These are phyloP conservation scores for Psilocybe subaeruginosa DNA, from an alignment of 768 basidiomycete genomes.

Conservation along the genomic window DNA sequence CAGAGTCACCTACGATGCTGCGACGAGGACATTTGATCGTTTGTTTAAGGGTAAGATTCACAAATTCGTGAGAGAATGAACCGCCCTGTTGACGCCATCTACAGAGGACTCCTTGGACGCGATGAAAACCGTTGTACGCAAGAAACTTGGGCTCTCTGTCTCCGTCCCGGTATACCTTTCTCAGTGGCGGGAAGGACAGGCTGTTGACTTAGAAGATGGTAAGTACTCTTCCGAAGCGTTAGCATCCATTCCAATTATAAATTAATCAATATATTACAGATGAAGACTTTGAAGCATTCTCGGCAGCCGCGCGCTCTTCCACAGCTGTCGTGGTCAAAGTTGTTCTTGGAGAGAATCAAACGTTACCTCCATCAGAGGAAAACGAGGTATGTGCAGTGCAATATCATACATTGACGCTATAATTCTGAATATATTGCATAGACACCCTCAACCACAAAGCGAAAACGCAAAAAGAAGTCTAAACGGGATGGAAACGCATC, in stretches of 20 bases:
- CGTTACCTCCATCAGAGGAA: neutral
- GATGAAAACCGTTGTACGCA: conserved; percentile 58
- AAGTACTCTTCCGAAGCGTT: conserved; percentile 17
- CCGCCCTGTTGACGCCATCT: neutral
- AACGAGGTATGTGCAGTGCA: conserved; percentile 2
- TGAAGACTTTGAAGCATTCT: conserved; percentile 80
- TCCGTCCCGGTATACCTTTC: conserved; percentile 38
- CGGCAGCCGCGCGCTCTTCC: conserved; percentile 41
- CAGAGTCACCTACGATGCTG: conserved; percentile 48
- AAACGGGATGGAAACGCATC: conserved; percentile 9
- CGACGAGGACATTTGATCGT: conserved; percentile 50
- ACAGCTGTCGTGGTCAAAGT: conserved; percentile 41
- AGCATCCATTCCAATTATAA: conserved; percentile 5
- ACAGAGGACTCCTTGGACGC: conserved; percentile 65
- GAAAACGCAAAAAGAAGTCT: conserved; percentile 25
- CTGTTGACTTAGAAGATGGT: conserved; percentile 82
- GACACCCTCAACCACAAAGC: conserved; percentile 4
- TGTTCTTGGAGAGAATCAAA: conserved; percentile 27
- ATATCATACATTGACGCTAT: neutral
- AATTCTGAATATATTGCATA: neutral
- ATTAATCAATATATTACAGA: conserved; percentile 41
- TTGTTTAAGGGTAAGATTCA: conserved; percentile 49
- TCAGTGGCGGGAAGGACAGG: conserved; percentile 56
- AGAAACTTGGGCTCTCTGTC: conserved; percentile 57
- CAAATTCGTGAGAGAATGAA: neutral